These are phyloP conservation scores for Obba rivulosa DNA, from an alignment of 768 basidiomycete genomes.

Conservation along the genomic window DNA sequence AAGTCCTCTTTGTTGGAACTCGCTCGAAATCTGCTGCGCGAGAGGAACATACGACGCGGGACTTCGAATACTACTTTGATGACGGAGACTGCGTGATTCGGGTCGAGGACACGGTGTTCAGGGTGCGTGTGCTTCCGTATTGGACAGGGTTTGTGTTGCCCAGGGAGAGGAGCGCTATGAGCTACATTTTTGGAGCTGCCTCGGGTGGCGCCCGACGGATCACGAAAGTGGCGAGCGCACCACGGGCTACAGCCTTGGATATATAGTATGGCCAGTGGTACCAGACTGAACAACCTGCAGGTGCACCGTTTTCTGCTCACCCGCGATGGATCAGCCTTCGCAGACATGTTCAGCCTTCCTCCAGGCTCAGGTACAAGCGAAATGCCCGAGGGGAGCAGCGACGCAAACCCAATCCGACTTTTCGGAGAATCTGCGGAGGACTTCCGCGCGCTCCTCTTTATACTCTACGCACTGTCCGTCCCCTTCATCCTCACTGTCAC, in stretches of 20 bases:
- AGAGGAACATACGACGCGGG: conserved; percentile 24
- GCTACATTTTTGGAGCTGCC: not conserved
- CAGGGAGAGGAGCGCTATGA: too few relatives aligned
- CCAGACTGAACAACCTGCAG: conserved; percentile 7
- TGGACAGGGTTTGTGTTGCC: too few relatives aligned
- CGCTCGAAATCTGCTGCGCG: conserved; percentile 1
- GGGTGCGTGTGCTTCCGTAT: conserved; percentile 44
- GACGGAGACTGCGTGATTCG: conserved; percentile 67
- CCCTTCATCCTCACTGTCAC: not conserved
- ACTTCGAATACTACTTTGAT: conserved; percentile 56
- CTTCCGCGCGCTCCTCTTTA: conserved; percentile 34
- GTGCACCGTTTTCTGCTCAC: conserved; percentile 25
- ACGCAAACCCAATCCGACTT: conserved; percentile 33
- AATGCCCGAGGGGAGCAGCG: conserved; percentile 19
- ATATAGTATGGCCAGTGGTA: too few relatives aligned
- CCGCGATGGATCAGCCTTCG: conserved; percentile 27
- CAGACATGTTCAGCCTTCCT: conserved; percentile 24
- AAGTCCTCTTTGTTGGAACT: conserved; percentile 9
- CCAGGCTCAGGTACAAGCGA: conserved; percentile 5
- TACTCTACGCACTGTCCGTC: conserved; percentile 36
- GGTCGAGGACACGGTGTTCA: conserved; percentile 63
- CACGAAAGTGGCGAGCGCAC: too few relatives aligned
- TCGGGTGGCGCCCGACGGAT: not conserved
- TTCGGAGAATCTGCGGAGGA: conserved; percentile 32
- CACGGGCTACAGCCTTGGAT: too few relatives aligned